Evolutionary conservation across 495 filamentous ascomycete species (phyloP).

Genomic region (Penicillium nucicola): DNA sequence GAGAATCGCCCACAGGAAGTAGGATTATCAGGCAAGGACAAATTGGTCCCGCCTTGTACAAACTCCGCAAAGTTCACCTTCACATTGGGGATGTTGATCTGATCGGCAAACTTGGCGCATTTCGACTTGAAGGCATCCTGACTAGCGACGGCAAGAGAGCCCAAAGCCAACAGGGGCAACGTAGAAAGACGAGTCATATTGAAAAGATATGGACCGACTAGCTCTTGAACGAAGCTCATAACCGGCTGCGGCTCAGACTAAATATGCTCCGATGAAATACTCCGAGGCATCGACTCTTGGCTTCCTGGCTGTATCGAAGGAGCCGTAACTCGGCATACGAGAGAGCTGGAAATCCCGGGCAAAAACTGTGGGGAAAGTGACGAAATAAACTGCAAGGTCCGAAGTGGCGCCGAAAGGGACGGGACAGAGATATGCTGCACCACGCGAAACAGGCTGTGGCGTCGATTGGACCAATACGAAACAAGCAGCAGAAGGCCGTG

Average conservation of each 20-base stretch:
- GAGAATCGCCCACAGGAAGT: conserved; percentile 37
- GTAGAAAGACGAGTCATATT: conserved; percentile 16
- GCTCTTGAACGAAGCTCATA: too few relatives aligned
- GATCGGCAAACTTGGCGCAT: conserved; percentile 29
- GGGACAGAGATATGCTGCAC: too few relatives aligned
- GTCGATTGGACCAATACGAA: neutral
- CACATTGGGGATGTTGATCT: conserved; percentile 35
- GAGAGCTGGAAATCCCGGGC: too few relatives aligned
- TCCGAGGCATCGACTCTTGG: neutral
- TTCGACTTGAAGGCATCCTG: conserved; percentile 30
- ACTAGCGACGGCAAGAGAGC: conserved; percentile 22
- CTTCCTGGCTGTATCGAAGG: too few relatives aligned
- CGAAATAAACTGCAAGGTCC: neutral
- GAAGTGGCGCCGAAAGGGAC: neutral
- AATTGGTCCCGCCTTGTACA: conserved; percentile 45
- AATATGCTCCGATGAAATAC: too few relatives aligned
- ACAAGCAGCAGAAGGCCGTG: neutral
- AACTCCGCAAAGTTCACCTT: conserved; percentile 39
- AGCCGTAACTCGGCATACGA: too few relatives aligned
- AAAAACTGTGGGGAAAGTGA: neutral
- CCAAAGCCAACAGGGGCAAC: conserved; percentile 20
- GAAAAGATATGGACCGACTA: too few relatives aligned
- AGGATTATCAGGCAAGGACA: conserved; percentile 45
- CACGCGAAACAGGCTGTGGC: too few relatives aligned
- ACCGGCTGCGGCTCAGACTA: too few relatives aligned